Percentiles rank a stretch among this genome's conserved stretches.
Evolutionary conservation across 2,329 filamentous ascomycete genomes (phyloP).

Genomic region (Huntiella savannae): DNA sequence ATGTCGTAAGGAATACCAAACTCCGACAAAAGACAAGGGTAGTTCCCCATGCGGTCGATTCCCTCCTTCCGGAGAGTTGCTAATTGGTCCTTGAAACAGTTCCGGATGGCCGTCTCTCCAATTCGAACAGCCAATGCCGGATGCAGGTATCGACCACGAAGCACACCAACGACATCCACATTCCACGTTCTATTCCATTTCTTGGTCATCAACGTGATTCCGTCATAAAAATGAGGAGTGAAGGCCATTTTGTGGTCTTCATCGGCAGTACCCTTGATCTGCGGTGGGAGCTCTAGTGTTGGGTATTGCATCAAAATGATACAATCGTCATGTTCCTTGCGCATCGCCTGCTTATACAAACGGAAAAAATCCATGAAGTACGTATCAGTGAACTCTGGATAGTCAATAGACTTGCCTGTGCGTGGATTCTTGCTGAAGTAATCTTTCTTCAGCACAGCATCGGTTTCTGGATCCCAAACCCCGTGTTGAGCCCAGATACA

Average conservation of each 20-base stretch:
- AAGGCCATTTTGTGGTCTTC: constrained; percentile 85
- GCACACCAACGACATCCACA: constrained; percentile 79
- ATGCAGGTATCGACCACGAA: constrained; percentile 72
- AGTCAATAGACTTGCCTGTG: constrained; percentile 56
- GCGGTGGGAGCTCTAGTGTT: constrained; percentile 76
- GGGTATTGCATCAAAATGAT: constrained; percentile 86
- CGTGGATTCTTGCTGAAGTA: constrained; percentile 70
- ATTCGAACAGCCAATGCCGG: constrained; percentile 86
- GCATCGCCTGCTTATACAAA: constrained; percentile 54
- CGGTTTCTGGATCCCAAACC: constrained; percentile 70
- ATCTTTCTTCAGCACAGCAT: constrained; percentile 61
- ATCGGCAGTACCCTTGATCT: constrained; percentile 69
- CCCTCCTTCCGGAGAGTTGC: constrained; percentile 70
- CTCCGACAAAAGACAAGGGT: constrained; percentile 79
- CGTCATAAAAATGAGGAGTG: constrained; percentile 90
- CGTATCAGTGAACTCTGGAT: constrained; percentile 71
- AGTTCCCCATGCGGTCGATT: constrained; percentile 67
- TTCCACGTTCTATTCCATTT: constrained; percentile 98
- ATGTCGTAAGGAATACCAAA: constrained; percentile 98
- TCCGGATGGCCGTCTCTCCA: constrained; percentile 82
- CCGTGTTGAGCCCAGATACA: constrained; percentile 96
- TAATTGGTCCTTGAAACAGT: constrained; percentile 79
- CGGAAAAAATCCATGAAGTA: constrained; percentile 83
- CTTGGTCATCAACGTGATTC: constrained; percentile 90
- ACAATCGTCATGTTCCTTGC: constrained; percentile 55